phyloP scores from a whole-genome alignment of 1,139 yeast genomes.

The Suhomyces kunorum region DNA sequence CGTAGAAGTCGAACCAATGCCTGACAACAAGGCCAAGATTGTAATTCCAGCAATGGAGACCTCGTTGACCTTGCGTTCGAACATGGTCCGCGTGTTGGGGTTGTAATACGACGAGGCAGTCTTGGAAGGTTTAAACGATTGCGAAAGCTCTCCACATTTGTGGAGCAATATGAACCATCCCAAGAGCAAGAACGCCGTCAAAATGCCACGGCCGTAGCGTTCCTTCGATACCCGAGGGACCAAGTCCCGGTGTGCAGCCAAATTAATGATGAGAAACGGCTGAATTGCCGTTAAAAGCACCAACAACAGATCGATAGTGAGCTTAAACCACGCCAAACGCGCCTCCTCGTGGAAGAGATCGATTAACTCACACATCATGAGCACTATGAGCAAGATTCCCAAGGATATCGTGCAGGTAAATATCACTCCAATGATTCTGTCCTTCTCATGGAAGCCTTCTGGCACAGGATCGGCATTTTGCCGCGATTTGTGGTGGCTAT shows the following conservation, averaged over 20 bases:
- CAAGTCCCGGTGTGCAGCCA: slow-evolving; percentile 32
- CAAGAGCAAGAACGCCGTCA: slow-evolving; percentile 20
- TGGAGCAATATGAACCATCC: slow-evolving; percentile 39
- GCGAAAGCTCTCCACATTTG: slow-evolving; percentile 40
- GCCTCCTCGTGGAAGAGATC: slow-evolving; percentile 25
- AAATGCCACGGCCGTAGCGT: slow-evolving; percentile 11
- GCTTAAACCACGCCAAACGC: slow-evolving; percentile 30
- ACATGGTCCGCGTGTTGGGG: slow-evolving; percentile 26
- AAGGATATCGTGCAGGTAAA: slow-evolving; percentile 36
- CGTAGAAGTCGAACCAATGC: slow-evolving; percentile 75
- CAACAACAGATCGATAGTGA: slow-evolving; percentile 36
- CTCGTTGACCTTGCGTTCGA: slow-evolving; percentile 54
- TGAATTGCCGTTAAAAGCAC: slow-evolving; percentile 33
- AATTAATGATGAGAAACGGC: slow-evolving; percentile 37
- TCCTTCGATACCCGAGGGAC: slow-evolving; percentile 20
- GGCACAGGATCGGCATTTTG: neutral
- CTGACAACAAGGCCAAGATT: slow-evolving; percentile 68
- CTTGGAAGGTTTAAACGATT: slow-evolving; percentile 26
- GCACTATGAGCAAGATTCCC: slow-evolving; percentile 34
- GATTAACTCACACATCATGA: slow-evolving; percentile 44
- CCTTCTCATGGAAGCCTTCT: slow-evolving; percentile 1
- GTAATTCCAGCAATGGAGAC: slow-evolving; percentile 72
- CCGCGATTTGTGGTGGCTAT: slow-evolving; percentile 24
- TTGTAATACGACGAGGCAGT: slow-evolving; percentile 12
- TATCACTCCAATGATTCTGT: slow-evolving; percentile 25